Conservation (phyloP, 257 asterid genomes). For the Salvia rosmarinus region DNA sequence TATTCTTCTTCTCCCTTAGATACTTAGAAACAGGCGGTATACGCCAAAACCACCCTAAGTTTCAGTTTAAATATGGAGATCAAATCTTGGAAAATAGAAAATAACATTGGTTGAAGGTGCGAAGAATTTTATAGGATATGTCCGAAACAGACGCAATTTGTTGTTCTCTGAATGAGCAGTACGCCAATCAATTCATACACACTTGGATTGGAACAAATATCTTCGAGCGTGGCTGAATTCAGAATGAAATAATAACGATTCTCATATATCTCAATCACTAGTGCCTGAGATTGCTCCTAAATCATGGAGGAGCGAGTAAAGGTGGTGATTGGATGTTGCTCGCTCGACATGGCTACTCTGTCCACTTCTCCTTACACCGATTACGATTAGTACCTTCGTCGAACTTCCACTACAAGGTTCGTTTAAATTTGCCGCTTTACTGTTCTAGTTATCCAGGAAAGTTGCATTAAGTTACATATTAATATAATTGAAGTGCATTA, state of each 20-base stretch:
- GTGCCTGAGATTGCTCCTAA: neutral
- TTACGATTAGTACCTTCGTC: constrained; percentile 18
- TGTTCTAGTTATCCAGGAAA: neutral
- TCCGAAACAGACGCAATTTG: too few species aligned
- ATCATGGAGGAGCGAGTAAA: constrained; percentile 6
- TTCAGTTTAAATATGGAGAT: too few species aligned
- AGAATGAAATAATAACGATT: neutral
- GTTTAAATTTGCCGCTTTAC: neutral
- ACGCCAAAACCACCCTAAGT: too few species aligned
- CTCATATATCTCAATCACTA: neutral
- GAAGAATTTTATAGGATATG: too few species aligned
- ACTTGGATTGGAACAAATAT: too few species aligned
- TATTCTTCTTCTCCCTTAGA: too few species aligned
- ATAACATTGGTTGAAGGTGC: too few species aligned
- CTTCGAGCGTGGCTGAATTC: neutral
- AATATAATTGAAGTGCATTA: constrained; percentile 3
- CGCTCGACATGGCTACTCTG: constrained; percentile 24
- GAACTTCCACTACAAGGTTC: constrained; percentile 36
- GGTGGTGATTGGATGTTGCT: constrained; percentile 21
- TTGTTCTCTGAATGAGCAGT: too few species aligned
- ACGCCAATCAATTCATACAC: too few species aligned
- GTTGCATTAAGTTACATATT: neutral
- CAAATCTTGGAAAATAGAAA: too few species aligned
- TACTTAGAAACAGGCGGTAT: too few species aligned
- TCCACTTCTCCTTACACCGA: constrained; percentile 24